Evolutionary conservation across 495 filamentous ascomycete species (phyloP), one percentile per base, ranked within the genome.

Genomic region (Cercophora samala): DNA sequence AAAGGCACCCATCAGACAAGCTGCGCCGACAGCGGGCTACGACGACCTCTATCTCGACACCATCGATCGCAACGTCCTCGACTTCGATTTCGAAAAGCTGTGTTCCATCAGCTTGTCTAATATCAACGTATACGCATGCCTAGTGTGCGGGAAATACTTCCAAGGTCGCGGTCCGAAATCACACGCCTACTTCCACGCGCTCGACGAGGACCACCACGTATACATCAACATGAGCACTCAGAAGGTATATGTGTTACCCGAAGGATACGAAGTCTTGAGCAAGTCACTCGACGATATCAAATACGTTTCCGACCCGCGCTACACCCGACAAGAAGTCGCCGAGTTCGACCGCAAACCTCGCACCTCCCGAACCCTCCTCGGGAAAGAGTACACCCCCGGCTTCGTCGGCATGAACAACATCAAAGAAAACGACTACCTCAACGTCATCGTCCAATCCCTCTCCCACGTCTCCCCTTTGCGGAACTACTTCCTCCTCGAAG

Each of bases 371-470:
- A 93, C 97, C 70, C 82, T 98, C 21, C 80, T 80, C 19, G 91
- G 91, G 46, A 90, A 89, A 73, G 88, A 89, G 75, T 99, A 98
- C 77, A 88, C 89, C 68, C 95, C 92, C 68, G 92, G 95, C 4
- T 99, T 97, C 75, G 93, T 99, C 68, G 95, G 95, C 67, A 93
- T 99, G 89, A 98, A 99, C 82, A 97, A 99, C 77, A 98, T 99
- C 82, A 99, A 99, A 76, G 92, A 92, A 60, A 99, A 99, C 79
- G 95, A 99, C 79, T 99, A 98, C 78, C 84, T 98, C 70, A 99
- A 99, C 74, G 94, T 97, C 6, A 87, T 97, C 6, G 88, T 95
- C n/a, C 96, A 99, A 73, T 88, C 95, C 15, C 84, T 99, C 17
- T 89, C 93, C 1, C 95, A 99, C 78, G 91, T 97, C 23, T 78